These are phyloP conservation scores for Coniella lustricola DNA, from an alignment of 2,329 filamentous ascomycete species.

Conservation along the genomic window DNA sequence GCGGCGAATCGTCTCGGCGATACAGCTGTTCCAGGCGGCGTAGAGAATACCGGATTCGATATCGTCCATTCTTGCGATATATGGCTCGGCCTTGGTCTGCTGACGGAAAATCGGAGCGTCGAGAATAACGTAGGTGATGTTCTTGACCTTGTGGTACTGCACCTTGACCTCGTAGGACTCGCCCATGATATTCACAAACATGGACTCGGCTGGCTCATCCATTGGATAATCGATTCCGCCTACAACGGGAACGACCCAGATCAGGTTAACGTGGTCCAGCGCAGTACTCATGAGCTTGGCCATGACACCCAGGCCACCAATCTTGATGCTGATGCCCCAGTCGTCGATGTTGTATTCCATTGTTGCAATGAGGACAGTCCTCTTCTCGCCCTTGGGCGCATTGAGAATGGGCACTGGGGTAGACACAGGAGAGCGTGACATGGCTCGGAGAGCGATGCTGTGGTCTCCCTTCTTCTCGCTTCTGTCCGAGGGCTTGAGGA, in stretches of 20 bases:
- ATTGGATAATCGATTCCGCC: constrained; percentile 57
- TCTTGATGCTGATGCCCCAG: constrained; percentile 65
- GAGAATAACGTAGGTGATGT: constrained; percentile 31
- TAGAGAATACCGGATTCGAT: constrained; percentile 61
- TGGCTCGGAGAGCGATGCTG: constrained; percentile 14
- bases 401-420: constrained; percentile 16
- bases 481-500: constrained; percentile 12
- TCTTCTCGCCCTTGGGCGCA: constrained; percentile 10
- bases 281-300: constrained; percentile 62
- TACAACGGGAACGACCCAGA: constrained; percentile 59
- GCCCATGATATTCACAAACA: constrained; percentile 55
- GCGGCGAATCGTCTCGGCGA: constrained; percentile 54
- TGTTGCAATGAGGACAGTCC: constrained; percentile 60
- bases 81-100: constrained; percentile 54
- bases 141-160: constrained; percentile 52
- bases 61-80: constrained; percentile 62
- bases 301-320: constrained; percentile 65
- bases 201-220: constrained; percentile 52
- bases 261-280: constrained; percentile 55
- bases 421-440: constrained; percentile 11
- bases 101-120: constrained; percentile 59
- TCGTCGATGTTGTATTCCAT: constrained; percentile 69
- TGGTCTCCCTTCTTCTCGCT: constrained; percentile 24
- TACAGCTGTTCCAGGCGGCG: constrained; percentile 64
- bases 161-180: constrained; percentile 55